phyloP scores from a whole-genome alignment of 192 early-diverging fungal genomes.

The Dissophora globulifera region DNA sequence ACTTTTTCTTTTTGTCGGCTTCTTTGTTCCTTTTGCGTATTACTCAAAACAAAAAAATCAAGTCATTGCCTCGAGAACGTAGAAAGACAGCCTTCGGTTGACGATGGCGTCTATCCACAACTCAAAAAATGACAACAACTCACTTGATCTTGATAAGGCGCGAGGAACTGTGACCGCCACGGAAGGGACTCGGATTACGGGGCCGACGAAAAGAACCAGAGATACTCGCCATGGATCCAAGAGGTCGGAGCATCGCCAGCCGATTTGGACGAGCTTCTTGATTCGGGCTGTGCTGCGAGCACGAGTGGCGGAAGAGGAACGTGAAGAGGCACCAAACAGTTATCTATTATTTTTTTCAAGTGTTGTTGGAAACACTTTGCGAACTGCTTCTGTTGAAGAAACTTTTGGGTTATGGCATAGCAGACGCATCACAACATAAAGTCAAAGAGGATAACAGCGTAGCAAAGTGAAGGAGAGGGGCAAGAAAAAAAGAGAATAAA shows the following conservation, averaged over 20 bases:
- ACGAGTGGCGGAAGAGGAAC: background rate
- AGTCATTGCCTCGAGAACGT: conserved; percentile 38
- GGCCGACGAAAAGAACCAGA: background rate
- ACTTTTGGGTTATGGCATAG: conserved; percentile 51
- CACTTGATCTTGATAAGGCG: conserved; percentile 6
- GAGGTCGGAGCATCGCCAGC: background rate
- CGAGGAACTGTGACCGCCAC: background rate
- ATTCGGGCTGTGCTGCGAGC: conserved; percentile 4
- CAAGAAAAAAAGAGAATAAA: conserved; percentile 7
- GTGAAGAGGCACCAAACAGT: conserved; percentile 9
- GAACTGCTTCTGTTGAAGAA: conserved; percentile 55
- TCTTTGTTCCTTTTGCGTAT: background rate
- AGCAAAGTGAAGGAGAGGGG: background rate
- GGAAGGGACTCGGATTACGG: background rate
- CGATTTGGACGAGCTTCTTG: background rate
- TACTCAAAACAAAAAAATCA: background rate
- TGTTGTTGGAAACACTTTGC: background rate
- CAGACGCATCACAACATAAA: conserved; percentile 31
- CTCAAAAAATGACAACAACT: conserved; percentile 41
- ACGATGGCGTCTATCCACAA: conserved; percentile 34
- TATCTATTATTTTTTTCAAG: conserved; percentile 34
- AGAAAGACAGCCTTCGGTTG: conserved; percentile 39
- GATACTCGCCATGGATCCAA: background rate
- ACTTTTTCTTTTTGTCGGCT: background rate
- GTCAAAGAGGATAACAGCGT: conserved; percentile 21